These are phyloP conservation scores for Sarocladiaceae sp. DNA, from an alignment of 2,329 filamentous ascomycete genomes.

Conservation along the genomic window DNA sequence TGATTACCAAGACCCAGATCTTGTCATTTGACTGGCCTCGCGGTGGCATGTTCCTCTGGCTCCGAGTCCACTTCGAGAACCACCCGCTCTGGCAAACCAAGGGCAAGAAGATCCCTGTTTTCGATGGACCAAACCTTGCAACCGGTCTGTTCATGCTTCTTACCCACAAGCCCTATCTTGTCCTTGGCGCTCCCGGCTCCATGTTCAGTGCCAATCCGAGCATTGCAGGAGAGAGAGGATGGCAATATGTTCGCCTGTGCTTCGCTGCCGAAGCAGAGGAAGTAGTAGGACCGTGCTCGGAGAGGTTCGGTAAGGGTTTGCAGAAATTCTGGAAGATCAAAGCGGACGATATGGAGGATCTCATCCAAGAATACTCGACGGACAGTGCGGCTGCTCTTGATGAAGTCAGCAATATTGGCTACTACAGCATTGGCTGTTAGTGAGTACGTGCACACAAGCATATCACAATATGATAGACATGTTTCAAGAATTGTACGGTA, in stretches of 20 bases:
- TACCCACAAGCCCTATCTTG: constrained; percentile 63
- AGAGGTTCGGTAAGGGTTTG: constrained; percentile 64
- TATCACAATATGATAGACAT: background rate
- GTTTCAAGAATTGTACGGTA: background rate
- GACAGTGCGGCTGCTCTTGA: constrained; percentile 17
- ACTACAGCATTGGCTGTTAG: constrained; percentile 5
- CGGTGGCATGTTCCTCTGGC: constrained; percentile 91
- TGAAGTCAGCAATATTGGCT: constrained; percentile 22
- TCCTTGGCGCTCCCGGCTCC: constrained; percentile 65
- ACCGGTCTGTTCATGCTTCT: constrained; percentile 68
- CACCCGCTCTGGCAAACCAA: constrained; percentile 61
- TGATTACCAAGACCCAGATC: constrained; percentile 70
- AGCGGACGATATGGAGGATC: constrained; percentile 59
- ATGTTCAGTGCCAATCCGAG: constrained; percentile 69
- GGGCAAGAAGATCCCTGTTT: constrained; percentile 29
- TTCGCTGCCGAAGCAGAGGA: constrained; percentile 80
- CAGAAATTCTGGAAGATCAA: constrained; percentile 75
- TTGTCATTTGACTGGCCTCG: constrained; percentile 76
- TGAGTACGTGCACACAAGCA: background rate
- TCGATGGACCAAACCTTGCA: constrained; percentile 53
- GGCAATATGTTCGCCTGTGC: constrained; percentile 73
- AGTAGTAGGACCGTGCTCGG: constrained; percentile 57
- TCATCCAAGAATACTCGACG: constrained; percentile 37
- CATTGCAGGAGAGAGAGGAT: constrained; percentile 55
- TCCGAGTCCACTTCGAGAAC: constrained; percentile 64